Conservation (phyloP, 192 early-diverging fungal genomes). For the Gonapodya sp. region DNA sequence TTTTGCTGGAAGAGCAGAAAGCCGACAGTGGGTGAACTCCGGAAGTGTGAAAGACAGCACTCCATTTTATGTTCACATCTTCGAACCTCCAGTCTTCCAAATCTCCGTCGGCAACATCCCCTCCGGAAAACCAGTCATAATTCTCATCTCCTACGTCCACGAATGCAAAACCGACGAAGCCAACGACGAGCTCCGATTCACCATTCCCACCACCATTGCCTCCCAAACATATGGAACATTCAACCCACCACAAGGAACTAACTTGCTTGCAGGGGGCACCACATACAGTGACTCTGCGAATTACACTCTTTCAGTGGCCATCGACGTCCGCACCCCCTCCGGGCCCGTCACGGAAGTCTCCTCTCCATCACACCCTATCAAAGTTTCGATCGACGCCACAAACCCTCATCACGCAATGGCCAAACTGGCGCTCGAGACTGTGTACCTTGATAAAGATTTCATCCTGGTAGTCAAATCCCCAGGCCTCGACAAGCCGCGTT, state of each 20-base stretch:
- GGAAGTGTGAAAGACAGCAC: too few relatives aligned
- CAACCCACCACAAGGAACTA: background rate
- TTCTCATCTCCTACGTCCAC: conserved; percentile 17
- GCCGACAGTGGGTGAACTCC: too few relatives aligned
- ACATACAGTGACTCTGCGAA: background rate
- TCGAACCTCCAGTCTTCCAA: too few relatives aligned
- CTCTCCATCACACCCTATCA: conserved; percentile 20
- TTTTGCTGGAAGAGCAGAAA: too few relatives aligned
- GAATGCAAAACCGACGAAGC: conserved; percentile 20
- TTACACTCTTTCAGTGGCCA: conserved; percentile 9
- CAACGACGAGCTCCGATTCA: conserved; percentile 35
- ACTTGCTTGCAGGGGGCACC: background rate
- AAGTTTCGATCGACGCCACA: conserved; percentile 15
- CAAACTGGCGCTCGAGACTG: background rate
- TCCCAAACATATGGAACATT: conserved; percentile 26
- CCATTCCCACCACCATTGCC: conserved; percentile 28
- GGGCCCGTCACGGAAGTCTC: conserved; percentile 8
- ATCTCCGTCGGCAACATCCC: too few relatives aligned
- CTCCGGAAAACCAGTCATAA: too few relatives aligned
- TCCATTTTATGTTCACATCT: too few relatives aligned
- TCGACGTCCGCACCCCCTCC: background rate
- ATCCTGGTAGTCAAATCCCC: conserved; percentile 23
- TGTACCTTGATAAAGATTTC: conserved; percentile 30
- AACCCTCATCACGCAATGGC: conserved; percentile 8
- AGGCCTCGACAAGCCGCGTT: conserved; percentile 24